Conservation (phyloP, 148 eudicot species). For the Euryodendron excelsum region DNA sequence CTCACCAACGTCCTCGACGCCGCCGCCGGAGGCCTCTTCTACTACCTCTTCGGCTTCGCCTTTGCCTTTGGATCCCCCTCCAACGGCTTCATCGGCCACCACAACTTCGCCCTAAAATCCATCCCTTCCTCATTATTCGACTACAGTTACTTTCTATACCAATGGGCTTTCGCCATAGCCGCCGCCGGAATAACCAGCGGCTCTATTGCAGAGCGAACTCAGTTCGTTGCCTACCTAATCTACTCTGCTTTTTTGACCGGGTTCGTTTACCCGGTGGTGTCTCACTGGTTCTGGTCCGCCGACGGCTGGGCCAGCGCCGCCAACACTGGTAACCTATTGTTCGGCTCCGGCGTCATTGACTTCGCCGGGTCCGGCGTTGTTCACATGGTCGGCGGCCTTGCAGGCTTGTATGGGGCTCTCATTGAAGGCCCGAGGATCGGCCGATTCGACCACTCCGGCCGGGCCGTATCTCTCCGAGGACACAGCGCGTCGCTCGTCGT, state of each 20-base stretch:
- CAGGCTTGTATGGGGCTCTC: slow-evolving; percentile 63
- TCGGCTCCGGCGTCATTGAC: slow-evolving; percentile 62
- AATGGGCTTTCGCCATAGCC: slow-evolving; percentile 85
- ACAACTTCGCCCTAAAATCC: slow-evolving; percentile 38
- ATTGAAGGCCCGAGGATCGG: slow-evolving; percentile 73
- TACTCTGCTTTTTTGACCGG: slow-evolving; percentile 69
- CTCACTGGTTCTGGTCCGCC: slow-evolving; percentile 76
- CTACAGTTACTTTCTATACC: slow-evolving; percentile 50
- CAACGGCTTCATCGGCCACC: slow-evolving; percentile 58
- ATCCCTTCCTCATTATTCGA: slow-evolving; percentile 40
- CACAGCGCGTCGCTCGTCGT: slow-evolving; percentile 44
- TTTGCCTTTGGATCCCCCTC: slow-evolving; percentile 64
- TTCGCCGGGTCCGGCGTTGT: slow-evolving; percentile 75
- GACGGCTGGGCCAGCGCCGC: slow-evolving; percentile 75
- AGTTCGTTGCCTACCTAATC: slow-evolving; percentile 66
- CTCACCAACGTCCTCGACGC: slow-evolving; percentile 88
- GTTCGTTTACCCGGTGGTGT: slow-evolving; percentile 71
- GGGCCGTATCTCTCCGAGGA: slow-evolving; percentile 48
- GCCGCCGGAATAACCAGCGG: slow-evolving; percentile 81
- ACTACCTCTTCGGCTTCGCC: slow-evolving; percentile 79
- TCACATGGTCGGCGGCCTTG: slow-evolving; percentile 73
- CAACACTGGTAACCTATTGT: slow-evolving; percentile 24
- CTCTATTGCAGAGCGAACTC: slow-evolving; percentile 77
- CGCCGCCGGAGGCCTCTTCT: slow-evolving; percentile 71
- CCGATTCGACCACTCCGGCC: slow-evolving; percentile 52